Evolutionary conservation across 1,284 basidiomycete species (phyloP).

Genomic region (Hymenochaete sp.): DNA sequence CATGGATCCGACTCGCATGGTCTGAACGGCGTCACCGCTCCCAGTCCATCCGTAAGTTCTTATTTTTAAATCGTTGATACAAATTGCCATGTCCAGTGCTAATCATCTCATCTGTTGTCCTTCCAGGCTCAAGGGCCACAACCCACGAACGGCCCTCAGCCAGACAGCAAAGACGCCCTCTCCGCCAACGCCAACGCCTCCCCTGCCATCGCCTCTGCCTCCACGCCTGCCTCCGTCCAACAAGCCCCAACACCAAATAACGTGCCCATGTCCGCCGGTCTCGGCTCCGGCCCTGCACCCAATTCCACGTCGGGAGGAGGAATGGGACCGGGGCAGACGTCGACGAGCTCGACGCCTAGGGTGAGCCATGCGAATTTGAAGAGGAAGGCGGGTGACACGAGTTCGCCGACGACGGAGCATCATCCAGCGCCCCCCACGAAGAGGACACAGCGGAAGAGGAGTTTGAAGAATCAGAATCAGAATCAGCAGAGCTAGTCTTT

Average conservation of each 20-base stretch:
- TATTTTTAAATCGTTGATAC: too few species aligned
- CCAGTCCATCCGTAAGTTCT: constrained; percentile 26
- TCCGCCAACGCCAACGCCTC: constrained; percentile 26
- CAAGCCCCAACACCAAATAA: constrained; percentile 22
- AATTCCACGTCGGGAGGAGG: too few species aligned
- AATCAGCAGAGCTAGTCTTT: not conserved
- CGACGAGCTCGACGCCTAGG: constrained; percentile 35
- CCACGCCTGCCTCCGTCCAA: constrained; percentile 26
- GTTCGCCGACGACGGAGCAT: constrained; percentile 41
- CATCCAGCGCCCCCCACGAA: constrained; percentile 11
- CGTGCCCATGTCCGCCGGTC: constrained; percentile 6
- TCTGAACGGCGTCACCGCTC: constrained; percentile 18
- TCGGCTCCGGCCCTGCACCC: constrained; percentile 24
- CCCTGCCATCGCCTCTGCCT: constrained; percentile 43
- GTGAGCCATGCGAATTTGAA: constrained; percentile 50
- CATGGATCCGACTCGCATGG: constrained; percentile 15
- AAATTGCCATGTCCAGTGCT: too few species aligned
- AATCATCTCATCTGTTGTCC: too few species aligned
- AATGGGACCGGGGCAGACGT: too few species aligned
- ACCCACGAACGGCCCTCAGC: too few species aligned
- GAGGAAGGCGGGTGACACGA: constrained; percentile 46
- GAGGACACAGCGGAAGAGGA: constrained; percentile 10
- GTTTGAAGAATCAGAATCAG: constrained; percentile 33
- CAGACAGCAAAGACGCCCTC: not conserved
- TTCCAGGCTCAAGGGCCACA: too few species aligned